A percentile compares a stretch with the other conserved stretches of the same genome.
phyloP scores from a whole-genome alignment of 768 basidiomycete species.

The Suillus subalutaceus region DNA sequence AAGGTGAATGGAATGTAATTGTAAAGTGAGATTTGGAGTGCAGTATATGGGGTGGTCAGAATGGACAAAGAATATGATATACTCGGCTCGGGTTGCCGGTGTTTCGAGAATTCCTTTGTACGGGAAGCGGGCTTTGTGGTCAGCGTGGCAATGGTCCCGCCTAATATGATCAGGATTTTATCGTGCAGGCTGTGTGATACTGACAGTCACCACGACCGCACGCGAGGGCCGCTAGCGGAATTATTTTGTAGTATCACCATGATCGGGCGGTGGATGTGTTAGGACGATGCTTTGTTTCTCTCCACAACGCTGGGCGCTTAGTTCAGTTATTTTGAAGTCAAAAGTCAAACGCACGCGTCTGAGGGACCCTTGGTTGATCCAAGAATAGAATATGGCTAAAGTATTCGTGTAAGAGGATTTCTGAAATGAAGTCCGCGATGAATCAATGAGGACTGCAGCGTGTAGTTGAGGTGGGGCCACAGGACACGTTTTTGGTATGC shows the following conservation, averaged over 20 bases:
- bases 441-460: slow-evolving; percentile 2
- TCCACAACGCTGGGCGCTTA: neutral
- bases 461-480: neutral
- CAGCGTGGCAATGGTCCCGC: neutral
- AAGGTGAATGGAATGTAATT: neutral
- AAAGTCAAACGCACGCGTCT: slow-evolving; percentile 7
- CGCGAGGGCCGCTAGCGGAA: neutral
- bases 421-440: slow-evolving; percentile 3
- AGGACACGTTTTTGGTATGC: neutral
- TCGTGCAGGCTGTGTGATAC: neutral
- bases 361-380: too few relatives aligned
- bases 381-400: neutral
- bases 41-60: neutral
- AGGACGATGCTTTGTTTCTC: neutral
- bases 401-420: neutral
- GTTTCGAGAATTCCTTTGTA: neutral
- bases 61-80: neutral
- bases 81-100: neutral
- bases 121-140: neutral
- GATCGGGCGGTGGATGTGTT: neutral
- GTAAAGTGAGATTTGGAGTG: neutral
- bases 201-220: too few relatives aligned
- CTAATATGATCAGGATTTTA: slow-evolving; percentile 2
- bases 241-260: neutral
- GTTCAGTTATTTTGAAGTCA: too few relatives aligned